Percentiles rank a stretch among this genome's conserved stretches.
Evolutionary conservation across 495 filamentous ascomycete genomes (phyloP).

Genomic region (Talaromyces liani): DNA sequence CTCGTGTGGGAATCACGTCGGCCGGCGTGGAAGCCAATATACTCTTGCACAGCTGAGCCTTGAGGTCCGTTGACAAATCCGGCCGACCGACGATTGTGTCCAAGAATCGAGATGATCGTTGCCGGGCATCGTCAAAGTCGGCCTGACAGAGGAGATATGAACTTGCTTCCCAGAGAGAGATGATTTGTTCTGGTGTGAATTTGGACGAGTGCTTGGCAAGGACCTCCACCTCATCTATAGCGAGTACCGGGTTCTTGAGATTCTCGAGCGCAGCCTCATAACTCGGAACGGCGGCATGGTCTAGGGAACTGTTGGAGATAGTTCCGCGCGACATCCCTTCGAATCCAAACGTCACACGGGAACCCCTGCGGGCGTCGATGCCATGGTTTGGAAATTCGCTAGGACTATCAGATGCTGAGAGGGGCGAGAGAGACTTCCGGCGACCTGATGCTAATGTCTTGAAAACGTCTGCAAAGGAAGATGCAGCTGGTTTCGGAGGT

Average conservation of each 20-base stretch:
- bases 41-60: slow-evolving; percentile 28
- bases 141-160: slow-evolving; percentile 33
- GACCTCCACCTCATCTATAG: slow-evolving; percentile 35
- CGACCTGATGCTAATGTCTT: slow-evolving; percentile 36
- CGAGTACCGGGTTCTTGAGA: slow-evolving; percentile 30
- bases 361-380: slow-evolving; percentile 25
- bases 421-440: slow-evolving; percentile 32
- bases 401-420: slow-evolving; percentile 27
- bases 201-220: slow-evolving; percentile 26
- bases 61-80: slow-evolving; percentile 30
- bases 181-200: slow-evolving; percentile 34
- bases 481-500: slow-evolving; percentile 30
- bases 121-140: slow-evolving; percentile 30
- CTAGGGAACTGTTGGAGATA: slow-evolving; percentile 37
- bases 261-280: slow-evolving; percentile 30
- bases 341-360: slow-evolving; percentile 24
- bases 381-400: slow-evolving; percentile 24
- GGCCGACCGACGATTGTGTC: slow-evolving; percentile 35
- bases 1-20: slow-evolving; percentile 33
- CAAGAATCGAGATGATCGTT: slow-evolving; percentile 26
- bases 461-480: slow-evolving; percentile 39
- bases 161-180: slow-evolving; percentile 35
- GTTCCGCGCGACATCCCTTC: slow-evolving; percentile 42
- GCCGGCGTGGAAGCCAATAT: slow-evolving; percentile 27
- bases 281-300: slow-evolving; percentile 32